phyloP scores from a whole-genome alignment of 768 basidiomycete genomes.

The Amanita fuliginea region DNA sequence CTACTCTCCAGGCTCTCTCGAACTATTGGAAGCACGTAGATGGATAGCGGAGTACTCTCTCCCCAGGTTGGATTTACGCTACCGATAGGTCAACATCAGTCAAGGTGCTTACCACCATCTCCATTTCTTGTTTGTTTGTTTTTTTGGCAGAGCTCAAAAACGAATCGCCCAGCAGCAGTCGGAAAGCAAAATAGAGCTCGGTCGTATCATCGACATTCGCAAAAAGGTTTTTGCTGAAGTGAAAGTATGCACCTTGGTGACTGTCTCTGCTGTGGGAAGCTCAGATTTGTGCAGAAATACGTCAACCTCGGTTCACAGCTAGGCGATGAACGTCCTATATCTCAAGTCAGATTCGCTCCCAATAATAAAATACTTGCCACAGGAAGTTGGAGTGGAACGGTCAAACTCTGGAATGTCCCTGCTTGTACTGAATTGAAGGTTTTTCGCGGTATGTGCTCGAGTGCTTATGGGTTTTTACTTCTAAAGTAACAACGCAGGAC shows the following conservation, averaged over 20 bases:
- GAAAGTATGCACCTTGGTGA: constrained; percentile 46
- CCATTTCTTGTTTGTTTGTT: constrained; percentile 21
- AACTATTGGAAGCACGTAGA: constrained; percentile 76
- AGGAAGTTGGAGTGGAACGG: constrained; percentile 91
- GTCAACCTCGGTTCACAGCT: constrained; percentile 95
- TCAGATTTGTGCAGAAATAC: constrained; percentile 47
- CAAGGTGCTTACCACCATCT: constrained; percentile 70
- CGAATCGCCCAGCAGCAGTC: constrained; percentile 86
- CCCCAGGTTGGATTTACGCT: constrained; percentile 77
- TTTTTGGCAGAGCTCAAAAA: constrained; percentile 78
- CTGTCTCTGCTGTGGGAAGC: no score
- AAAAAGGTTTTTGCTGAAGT: constrained; percentile 85
- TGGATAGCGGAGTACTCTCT: constrained; percentile 89
- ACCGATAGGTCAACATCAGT: constrained; percentile 35
- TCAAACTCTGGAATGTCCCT: constrained; percentile 95
- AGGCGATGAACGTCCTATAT: constrained; percentile 91
- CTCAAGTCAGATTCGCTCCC: constrained; percentile 90
- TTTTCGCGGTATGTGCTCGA: constrained; percentile 47
- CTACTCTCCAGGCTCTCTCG: constrained; percentile 84
- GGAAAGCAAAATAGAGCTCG: constrained; percentile 81
- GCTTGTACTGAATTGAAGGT: constrained; percentile 71
- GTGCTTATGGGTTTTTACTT: neutral
- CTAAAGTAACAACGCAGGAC: constrained; percentile 37
- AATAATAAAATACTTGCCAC: constrained; percentile 83
- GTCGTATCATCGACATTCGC: constrained; percentile 83